Percentiles rank a stretch among this genome's conserved stretches.
These are phyloP conservation scores for Allantophomopsis lycopodina DNA, from an alignment of 2,329 filamentous ascomycete genomes.

Conservation along the genomic window DNA sequence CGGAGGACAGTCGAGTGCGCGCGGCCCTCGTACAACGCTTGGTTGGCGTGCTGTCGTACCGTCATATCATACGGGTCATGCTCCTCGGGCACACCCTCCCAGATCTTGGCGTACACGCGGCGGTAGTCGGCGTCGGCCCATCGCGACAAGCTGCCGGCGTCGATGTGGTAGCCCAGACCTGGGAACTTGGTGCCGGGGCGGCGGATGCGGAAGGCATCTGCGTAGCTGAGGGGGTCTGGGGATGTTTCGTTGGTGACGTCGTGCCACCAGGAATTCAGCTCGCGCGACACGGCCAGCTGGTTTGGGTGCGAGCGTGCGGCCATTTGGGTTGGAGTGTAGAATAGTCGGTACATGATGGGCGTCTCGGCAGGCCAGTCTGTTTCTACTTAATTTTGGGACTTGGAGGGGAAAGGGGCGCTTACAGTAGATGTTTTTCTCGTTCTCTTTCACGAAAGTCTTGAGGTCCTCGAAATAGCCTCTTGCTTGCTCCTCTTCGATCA, in stretches of 20 bases:
- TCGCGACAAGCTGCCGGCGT: slow-evolving; percentile 26
- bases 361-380: slow-evolving; percentile 21
- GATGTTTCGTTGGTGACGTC: slow-evolving; percentile 15
- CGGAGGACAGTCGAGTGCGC: slow-evolving; percentile 24
- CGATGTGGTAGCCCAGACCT: slow-evolving; percentile 28
- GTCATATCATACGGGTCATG: slow-evolving; percentile 24
- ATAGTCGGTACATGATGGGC: slow-evolving; percentile 25
- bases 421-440: slow-evolving; percentile 13
- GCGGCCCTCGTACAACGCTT: slow-evolving; percentile 19
- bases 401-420: too few relatives aligned
- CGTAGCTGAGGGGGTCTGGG: slow-evolving; percentile 21
- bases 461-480: slow-evolving; percentile 16
- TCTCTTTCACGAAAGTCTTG: slow-evolving; percentile 20
- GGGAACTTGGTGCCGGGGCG: slow-evolving; percentile 22
- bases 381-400: background rate
- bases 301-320: slow-evolving; percentile 22
- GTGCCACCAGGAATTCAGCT: slow-evolving; percentile 25
- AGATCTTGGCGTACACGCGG: slow-evolving; percentile 21
- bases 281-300: slow-evolving; percentile 20
- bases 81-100: slow-evolving; percentile 20
- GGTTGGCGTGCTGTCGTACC: slow-evolving; percentile 20
- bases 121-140: slow-evolving; percentile 26
- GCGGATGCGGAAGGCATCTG: slow-evolving; percentile 24
- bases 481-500: slow-evolving; percentile 11
- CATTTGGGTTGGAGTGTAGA: slow-evolving; percentile 24